Conservation (phyloP, 768 basidiomycete genomes). For the Agrocybe praecox region DNA sequence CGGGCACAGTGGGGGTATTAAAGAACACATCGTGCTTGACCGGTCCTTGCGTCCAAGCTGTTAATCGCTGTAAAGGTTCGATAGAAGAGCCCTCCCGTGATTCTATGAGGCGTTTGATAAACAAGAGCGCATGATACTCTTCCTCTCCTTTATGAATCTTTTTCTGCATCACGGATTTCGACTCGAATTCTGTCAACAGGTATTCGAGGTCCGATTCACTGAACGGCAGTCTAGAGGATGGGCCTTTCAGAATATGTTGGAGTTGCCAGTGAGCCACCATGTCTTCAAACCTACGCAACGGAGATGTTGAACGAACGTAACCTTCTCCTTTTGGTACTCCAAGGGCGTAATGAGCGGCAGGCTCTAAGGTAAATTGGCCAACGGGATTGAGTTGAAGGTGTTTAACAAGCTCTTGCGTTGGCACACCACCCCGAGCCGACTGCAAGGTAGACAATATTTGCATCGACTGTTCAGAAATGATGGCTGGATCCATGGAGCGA, state of each 20-base stretch:
- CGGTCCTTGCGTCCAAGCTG: slow-evolving; percentile 18
- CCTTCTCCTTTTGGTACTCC: slow-evolving; percentile 77
- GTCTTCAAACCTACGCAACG: slow-evolving; percentile 84
- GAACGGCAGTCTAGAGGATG: slow-evolving; percentile 41
- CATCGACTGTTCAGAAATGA: slow-evolving; percentile 34
- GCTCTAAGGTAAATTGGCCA: slow-evolving; percentile 50
- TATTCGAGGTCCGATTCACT: slow-evolving; percentile 44
- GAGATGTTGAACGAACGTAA: slow-evolving; percentile 84
- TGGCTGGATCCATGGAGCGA: slow-evolving; percentile 42
- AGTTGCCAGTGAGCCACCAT: slow-evolving; percentile 92
- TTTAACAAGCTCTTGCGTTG: slow-evolving; percentile 32
- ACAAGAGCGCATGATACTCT: slow-evolving; percentile 35
- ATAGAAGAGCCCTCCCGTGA: slow-evolving; percentile 14
- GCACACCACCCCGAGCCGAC: slow-evolving; percentile 43
- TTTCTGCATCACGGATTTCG: slow-evolving; percentile 25
- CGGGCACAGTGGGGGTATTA: background rate
- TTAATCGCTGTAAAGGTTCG: slow-evolving; percentile 26
- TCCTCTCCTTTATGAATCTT: slow-evolving; percentile 23
- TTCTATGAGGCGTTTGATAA: slow-evolving; percentile 41
- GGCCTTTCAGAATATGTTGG: slow-evolving; percentile 66
- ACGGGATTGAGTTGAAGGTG: slow-evolving; percentile 33
- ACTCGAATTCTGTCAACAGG: slow-evolving; percentile 34
- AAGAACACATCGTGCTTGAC: background rate
- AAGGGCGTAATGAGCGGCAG: slow-evolving; percentile 66
- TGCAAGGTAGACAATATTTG: slow-evolving; percentile 50